A percentile compares a stretch with the other conserved stretches of the same genome.
phyloP scores from a whole-genome alignment of 192 early-diverging fungal genomes.

The Podila clonocystis region DNA sequence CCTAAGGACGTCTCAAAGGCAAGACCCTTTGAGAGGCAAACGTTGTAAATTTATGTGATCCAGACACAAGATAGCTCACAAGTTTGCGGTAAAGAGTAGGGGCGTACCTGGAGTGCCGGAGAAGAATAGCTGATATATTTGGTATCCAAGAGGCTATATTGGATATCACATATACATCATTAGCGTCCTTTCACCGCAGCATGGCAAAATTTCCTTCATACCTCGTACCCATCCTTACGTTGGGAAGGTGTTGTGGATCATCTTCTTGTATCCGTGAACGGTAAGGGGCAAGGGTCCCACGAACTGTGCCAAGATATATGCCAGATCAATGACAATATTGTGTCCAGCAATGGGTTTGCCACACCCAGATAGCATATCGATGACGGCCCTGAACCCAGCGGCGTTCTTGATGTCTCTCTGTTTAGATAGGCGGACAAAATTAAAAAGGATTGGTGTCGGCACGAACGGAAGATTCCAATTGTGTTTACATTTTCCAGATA shows the following conservation, averaged over 20 bases:
- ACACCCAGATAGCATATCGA: slow-evolving; percentile 77
- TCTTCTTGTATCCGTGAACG: slow-evolving; percentile 72
- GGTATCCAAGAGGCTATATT: slow-evolving; percentile 76
- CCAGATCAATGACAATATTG: slow-evolving; percentile 88
- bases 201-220: too few relatives aligned
- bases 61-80: background rate
- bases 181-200: too few relatives aligned
- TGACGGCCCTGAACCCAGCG: slow-evolving; percentile 69
- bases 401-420: slow-evolving; percentile 29
- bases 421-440: too few relatives aligned
- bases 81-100: background rate
- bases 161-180: slow-evolving; percentile 1
- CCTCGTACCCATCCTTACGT: slow-evolving; percentile 49
- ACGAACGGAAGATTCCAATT: background rate
- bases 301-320: slow-evolving; percentile 83
- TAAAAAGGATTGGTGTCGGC: background rate
- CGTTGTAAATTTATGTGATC: too few relatives aligned
- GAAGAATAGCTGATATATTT: slow-evolving; percentile 71
- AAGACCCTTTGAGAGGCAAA: slow-evolving; percentile 10
- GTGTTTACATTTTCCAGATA: background rate
- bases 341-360: slow-evolving; percentile 88
- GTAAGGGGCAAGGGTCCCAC: slow-evolving; percentile 71
- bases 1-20: slow-evolving; percentile 25
- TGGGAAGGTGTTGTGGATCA: slow-evolving; percentile 68
- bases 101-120: slow-evolving; percentile 10